A percentile compares a stretch with the other conserved stretches of the same genome.
Conservation (phyloP, 108 stramenopile genomes). For the Cyclotella kingstonii region DNA sequence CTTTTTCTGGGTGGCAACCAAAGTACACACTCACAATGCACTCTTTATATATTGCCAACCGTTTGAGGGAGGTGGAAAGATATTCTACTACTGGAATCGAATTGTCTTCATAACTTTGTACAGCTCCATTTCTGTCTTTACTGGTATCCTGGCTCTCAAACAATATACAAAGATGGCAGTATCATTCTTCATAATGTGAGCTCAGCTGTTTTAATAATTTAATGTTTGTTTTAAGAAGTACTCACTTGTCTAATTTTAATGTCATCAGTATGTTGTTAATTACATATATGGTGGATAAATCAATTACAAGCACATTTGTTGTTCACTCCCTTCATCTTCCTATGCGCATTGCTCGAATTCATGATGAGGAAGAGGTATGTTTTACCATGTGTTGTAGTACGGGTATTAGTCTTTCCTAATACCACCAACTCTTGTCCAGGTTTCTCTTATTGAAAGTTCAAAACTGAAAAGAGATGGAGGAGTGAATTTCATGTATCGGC, state of each 20-base stretch:
- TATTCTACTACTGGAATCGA: constrained; percentile 54
- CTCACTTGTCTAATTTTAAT: not conserved
- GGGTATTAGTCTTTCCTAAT: not conserved
- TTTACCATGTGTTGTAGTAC: not conserved
- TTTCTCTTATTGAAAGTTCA: constrained; percentile 16
- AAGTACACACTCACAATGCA: constrained; percentile 58
- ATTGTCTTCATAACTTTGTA: constrained; percentile 47
- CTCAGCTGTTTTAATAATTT: not conserved
- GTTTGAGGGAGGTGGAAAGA: constrained; percentile 55
- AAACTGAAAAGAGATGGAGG: constrained; percentile 17
- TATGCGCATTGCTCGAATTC: constrained; percentile 24
- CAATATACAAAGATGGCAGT: constrained; percentile 10
- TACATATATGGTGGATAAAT: constrained; percentile 21
- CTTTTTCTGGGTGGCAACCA: constrained; percentile 53
- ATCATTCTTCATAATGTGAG: constrained; percentile 20
- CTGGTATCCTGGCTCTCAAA: constrained; percentile 32
- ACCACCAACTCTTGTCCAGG: constrained; percentile 1
- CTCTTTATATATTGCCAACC: constrained; percentile 53
- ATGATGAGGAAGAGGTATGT: constrained; percentile 40
- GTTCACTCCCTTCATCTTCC: constrained; percentile 34
- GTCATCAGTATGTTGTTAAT: constrained; percentile 15
- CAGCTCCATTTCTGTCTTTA: constrained; percentile 35
- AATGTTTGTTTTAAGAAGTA: not conserved
- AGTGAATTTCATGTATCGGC: constrained; percentile 41
- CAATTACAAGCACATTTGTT: constrained; percentile 28